These are phyloP conservation scores for Neospora caninum DNA, from an alignment of 169 alveolate genomes.

Conservation along the genomic window DNA sequence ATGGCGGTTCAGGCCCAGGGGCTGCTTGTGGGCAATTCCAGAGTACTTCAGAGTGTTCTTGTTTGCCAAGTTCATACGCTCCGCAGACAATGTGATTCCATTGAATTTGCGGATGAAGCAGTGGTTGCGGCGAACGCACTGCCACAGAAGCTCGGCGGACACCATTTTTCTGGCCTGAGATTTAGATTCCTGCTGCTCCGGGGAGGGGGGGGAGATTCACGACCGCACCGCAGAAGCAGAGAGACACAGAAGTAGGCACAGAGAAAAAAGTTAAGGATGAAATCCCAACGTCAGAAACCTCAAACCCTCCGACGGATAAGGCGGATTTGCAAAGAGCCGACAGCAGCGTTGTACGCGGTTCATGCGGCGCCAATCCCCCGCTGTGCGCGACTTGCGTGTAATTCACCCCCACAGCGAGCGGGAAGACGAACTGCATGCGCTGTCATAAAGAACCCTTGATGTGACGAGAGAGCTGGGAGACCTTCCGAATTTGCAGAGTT, in stretches of 20 bases:
- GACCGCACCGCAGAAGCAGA: not conserved
- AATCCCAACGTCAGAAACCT: not conserved
- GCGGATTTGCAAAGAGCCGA: not conserved
- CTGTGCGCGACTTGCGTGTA: not conserved
- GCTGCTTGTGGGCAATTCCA: slow-evolving; percentile 54
- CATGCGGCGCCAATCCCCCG: not conserved
- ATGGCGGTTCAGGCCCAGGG: slow-evolving; percentile 22
- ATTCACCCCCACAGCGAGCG: slow-evolving; percentile 3
- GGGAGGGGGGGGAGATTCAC: not conserved
- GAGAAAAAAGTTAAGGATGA: not conserved
- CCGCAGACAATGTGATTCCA: slow-evolving; percentile 32
- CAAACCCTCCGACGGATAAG: not conserved
- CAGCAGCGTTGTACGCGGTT: not conserved
- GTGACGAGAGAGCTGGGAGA: too few species aligned
- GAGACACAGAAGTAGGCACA: not conserved
- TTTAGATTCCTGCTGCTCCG: slow-evolving; percentile 9
- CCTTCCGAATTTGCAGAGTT: too few species aligned
- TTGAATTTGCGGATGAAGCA: slow-evolving; percentile 44
- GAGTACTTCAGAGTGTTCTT: slow-evolving; percentile 40
- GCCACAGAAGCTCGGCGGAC: slow-evolving; percentile 50
- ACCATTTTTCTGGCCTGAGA: slow-evolving; percentile 30
- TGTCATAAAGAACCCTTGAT: too few species aligned
- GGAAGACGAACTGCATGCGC: not conserved
- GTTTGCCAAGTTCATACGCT: slow-evolving; percentile 34
- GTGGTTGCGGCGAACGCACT: slow-evolving; percentile 37